Conservation (phyloP, 2,329 filamentous ascomycete species). For the Paecilomyces formosus region DNA sequence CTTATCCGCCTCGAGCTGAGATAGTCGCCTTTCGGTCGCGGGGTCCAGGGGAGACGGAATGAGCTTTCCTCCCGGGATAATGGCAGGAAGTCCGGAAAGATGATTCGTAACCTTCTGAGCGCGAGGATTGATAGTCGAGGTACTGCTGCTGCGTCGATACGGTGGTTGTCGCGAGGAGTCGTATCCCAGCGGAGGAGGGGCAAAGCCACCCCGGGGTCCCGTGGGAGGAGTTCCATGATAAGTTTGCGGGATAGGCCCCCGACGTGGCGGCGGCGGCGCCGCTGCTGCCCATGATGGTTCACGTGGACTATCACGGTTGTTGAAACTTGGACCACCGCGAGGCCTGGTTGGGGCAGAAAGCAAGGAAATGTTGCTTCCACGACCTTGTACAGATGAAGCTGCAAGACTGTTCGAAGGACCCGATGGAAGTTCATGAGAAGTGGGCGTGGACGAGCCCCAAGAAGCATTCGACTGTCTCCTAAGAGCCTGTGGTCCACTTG, state of each 20-base stretch:
- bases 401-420: constrained; percentile 28
- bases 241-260: constrained; percentile 20
- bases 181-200: constrained; percentile 15
- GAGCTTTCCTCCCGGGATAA: constrained; percentile 37
- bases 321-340: constrained; percentile 30
- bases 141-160: constrained; percentile 28
- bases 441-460: constrained; percentile 16
- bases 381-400: constrained; percentile 27
- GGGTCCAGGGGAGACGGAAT: constrained; percentile 31
- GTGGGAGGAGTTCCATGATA: constrained; percentile 28
- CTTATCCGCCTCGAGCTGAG: constrained; percentile 37
- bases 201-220: constrained; percentile 28
- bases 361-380: constrained; percentile 32
- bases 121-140: constrained; percentile 29
- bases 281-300: constrained; percentile 24
- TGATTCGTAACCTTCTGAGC: constrained; percentile 33
- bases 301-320: constrained; percentile 15
- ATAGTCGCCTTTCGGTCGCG: constrained; percentile 36
- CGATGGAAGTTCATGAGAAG: constrained; percentile 21
- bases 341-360: constrained; percentile 42
- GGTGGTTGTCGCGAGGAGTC: constrained; percentile 27
- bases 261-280: constrained; percentile 23
- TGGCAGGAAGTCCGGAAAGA: constrained; percentile 28
- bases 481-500: constrained; percentile 2
- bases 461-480: constrained; percentile 14